Evolutionary conservation across 441 rosid species (phyloP), one percentile per base, ranked within the genome.

Genomic region (Biscutella laevigata): DNA sequence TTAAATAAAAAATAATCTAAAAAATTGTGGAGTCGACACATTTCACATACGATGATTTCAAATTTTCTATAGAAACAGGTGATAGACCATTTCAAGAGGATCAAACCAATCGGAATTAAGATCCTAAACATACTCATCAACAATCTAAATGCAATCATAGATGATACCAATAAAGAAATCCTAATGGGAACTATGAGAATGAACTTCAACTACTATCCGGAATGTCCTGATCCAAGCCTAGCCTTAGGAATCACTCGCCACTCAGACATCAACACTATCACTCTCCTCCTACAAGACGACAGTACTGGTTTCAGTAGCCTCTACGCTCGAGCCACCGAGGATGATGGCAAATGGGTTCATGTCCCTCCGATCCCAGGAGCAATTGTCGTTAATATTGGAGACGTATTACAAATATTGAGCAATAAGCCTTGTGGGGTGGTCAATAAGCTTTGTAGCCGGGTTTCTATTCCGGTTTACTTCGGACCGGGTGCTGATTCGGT

Each of bases 271-370:
- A 69, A 79, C 16, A 67, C 74, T 3, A 70, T 76, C 28, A 76
- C 84, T 3, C 53, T 79, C 39, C 82, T 79, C 26, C 70, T 76
- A 7, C 85, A 79, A 47, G 82, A 79, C 11, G 48, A 72, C 4
- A 42, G 64, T n/a, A n/a, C n/a, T 16, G 21, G 52, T 36, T 40
- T 40, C 17, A 74, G 73, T 13, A 77, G 85, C 7, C 78, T 76
- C 6, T 71, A 68, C 35, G 73, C 70, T 14, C 56, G 74, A 53
- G 73, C 61, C 42, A 19, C 35, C 2, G 62, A 62, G 14, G 60
- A 22, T 10, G 64, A 54, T 0, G 70, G 60, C 35, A 37, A 54
- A 47, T 75, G 78, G 83, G 54, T 70, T 15, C 57, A 66, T 22
- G 61, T 73, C 11, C 79, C 76, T 11, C 76, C 74, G 0, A 35